Percentiles rank a stretch among this genome's conserved stretches.
These are phyloP conservation scores for Termitomyces sp. DNA, from an alignment of 768 basidiomycete species.

Conservation along the genomic window DNA sequence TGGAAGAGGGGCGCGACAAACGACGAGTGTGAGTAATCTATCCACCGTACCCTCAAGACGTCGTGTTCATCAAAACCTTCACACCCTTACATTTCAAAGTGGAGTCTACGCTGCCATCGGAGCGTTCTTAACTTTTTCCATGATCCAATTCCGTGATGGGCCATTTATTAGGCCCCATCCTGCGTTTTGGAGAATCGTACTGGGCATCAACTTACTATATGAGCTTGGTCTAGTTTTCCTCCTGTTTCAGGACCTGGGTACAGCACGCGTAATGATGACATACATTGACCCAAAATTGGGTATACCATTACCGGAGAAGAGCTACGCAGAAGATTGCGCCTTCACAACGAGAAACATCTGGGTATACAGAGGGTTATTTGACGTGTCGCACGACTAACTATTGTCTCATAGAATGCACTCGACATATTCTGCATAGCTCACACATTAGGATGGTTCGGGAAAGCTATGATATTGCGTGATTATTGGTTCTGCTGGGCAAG, in stretches of 20 bases:
- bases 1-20: conserved; percentile 81
- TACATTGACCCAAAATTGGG: conserved; percentile 70
- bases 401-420: conserved; percentile 52
- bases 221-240: conserved; percentile 80
- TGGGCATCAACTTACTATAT: conserved; percentile 80
- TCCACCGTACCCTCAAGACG: not conserved
- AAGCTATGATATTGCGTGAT: conserved; percentile 83
- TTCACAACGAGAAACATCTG: conserved; percentile 58
- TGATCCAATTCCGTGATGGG: conserved; percentile 87
- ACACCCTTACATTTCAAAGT: conserved; percentile 28
- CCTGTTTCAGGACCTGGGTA: conserved; percentile 77
- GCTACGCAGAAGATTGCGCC: conserved; percentile 77
- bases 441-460: conserved; percentile 85
- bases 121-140: conserved; percentile 75
- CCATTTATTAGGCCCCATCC: conserved; percentile 88
- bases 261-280: conserved; percentile 74
- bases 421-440: conserved; percentile 88
- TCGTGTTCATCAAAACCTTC: not conserved
- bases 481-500: conserved; percentile 93
- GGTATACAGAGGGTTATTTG: conserved; percentile 31
- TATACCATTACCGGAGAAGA: conserved; percentile 74
- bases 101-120: conserved; percentile 72
- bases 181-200: conserved; percentile 75
- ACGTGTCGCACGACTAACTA: not conserved
- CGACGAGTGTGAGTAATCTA: conserved; percentile 58